Conservation (phyloP, 176 grass and related monocot species). For the Urochloa ruziziensis region DNA sequence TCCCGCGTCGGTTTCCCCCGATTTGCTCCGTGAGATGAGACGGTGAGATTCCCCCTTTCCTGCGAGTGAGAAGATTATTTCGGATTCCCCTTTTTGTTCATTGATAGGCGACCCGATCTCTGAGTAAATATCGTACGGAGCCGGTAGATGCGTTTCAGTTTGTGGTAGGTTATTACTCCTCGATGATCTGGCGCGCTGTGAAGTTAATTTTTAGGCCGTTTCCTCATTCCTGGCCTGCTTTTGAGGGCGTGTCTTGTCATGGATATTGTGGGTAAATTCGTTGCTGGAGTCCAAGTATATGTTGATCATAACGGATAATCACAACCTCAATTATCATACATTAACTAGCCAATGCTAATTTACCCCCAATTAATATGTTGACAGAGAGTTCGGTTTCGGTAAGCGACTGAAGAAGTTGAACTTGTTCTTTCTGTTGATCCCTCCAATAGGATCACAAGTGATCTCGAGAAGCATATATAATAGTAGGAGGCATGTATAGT, state of each 20-base stretch:
- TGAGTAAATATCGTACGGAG: neutral
- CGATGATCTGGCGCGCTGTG: neutral
- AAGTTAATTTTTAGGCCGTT: neutral
- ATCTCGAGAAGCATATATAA: neutral
- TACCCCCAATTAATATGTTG: neutral
- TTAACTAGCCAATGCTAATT: neutral
- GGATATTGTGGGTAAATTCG: neutral
- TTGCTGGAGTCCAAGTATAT: neutral
- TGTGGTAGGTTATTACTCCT: neutral
- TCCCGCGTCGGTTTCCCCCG: neutral
- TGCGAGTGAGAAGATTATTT: neutral
- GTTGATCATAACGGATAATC: neutral
- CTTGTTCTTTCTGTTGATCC: neutral
- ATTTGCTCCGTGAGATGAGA: constrained; percentile 2
- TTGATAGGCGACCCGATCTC: neutral
- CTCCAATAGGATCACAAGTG: neutral
- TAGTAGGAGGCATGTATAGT: neutral
- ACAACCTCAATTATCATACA: neutral
- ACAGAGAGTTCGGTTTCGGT: neutral
- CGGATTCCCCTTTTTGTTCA: neutral
- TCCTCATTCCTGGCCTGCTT: neutral
- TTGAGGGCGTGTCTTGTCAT: neutral
- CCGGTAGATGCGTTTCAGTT: neutral
- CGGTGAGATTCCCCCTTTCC: neutral
- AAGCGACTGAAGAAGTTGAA: neutral